Percentiles rank a stretch among this genome's conserved stretches.
These are phyloP conservation scores for Cryphonectria parasitica DNA, from an alignment of 2,329 filamentous ascomycete genomes.

Conservation along the genomic window DNA sequence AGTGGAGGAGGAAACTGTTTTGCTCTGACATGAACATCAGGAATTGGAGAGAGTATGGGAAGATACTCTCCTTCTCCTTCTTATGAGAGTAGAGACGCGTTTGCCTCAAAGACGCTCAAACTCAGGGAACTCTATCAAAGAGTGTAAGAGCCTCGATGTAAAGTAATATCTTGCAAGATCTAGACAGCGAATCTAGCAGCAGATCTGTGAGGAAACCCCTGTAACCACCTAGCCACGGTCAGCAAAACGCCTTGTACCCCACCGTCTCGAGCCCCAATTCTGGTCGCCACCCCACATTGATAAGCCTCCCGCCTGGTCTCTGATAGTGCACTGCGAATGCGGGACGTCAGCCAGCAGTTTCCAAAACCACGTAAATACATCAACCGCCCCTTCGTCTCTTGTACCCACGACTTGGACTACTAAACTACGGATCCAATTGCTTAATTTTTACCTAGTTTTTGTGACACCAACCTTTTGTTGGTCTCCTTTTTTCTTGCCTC, in stretches of 20 bases:
- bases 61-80: neutral
- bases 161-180: neutral
- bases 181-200: neutral
- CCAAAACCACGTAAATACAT: slow-evolving; percentile 24
- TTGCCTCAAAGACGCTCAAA: too few species aligned
- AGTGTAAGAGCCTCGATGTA: neutral
- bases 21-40: neutral
- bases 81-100: too few species aligned
- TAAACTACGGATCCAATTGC: slow-evolving; percentile 25
- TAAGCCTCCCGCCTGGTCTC: slow-evolving; percentile 9
- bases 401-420: slow-evolving; percentile 21
- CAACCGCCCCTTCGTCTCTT: slow-evolving; percentile 9
- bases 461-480: slow-evolving; percentile 17
- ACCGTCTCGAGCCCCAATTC: slow-evolving; percentile 5
- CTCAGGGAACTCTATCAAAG: too few species aligned
- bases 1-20: neutral
- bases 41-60: neutral
- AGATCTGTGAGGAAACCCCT: slow-evolving; percentile 3
- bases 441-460: slow-evolving; percentile 25
- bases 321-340: slow-evolving; percentile 16
- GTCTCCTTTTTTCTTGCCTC: neutral
- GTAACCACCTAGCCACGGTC: neutral
- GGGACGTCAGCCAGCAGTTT: slow-evolving; percentile 16
- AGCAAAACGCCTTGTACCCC: slow-evolving; percentile 15
- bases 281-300: slow-evolving; percentile 10